Conservation (phyloP, 352 stramenopile species). For the Phytophthora ohioensis region DNA sequence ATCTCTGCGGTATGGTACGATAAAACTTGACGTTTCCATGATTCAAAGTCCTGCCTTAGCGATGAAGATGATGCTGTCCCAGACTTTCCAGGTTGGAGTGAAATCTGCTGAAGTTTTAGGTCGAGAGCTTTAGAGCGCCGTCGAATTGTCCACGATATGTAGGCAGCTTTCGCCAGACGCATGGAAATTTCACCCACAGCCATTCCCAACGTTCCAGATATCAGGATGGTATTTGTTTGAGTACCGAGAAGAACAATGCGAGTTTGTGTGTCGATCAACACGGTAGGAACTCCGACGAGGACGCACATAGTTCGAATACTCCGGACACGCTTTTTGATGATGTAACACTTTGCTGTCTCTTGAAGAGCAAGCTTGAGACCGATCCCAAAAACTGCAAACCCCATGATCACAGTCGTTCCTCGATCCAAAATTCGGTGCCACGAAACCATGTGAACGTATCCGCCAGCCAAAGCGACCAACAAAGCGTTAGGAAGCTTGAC, state of each 20-base stretch:
- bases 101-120: not conserved
- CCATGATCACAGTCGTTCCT: conserved; percentile 17
- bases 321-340: conserved; percentile 35
- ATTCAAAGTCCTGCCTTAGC: conserved; percentile 28
- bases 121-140: conserved; percentile 8
- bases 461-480: conserved; percentile 13
- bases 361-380: conserved; percentile 43
- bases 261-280: conserved; percentile 62
- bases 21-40: conserved; percentile 39
- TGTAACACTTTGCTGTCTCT: conserved; percentile 34
- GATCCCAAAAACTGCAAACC: conserved; percentile 31
- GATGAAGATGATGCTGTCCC: not conserved
- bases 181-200: conserved; percentile 38
- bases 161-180: conserved; percentile 36
- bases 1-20: conserved; percentile 47
- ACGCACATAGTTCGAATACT: conserved; percentile 54
- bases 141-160: conserved; percentile 21
- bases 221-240: conserved; percentile 29
- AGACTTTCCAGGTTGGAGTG: too few relatives aligned
- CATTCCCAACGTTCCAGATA: conserved; percentile 32
- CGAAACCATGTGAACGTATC: conserved; percentile 41
- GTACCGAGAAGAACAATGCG: conserved; percentile 50
- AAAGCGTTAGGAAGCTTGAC: not conserved
- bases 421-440: conserved; percentile 12
- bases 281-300: conserved; percentile 47